phyloP scores from a whole-genome alignment of 2,329 filamentous ascomycete species.

The Alternaria sp. region DNA sequence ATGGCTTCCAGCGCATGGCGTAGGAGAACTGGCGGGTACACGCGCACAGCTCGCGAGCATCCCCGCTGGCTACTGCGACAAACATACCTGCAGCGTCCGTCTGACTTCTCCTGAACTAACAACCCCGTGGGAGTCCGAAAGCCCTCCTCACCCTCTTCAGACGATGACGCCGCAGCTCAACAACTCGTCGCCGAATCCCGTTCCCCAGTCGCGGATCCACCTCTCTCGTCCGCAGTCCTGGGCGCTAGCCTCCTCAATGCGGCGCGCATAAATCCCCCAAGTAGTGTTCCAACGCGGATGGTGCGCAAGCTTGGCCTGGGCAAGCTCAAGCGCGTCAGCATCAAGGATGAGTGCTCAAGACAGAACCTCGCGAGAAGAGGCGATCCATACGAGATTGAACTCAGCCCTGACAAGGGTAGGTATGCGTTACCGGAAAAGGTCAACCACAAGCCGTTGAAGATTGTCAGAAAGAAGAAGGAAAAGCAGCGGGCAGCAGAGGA shows the following conservation, averaged over 20 bases:
- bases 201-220: constrained; percentile 15
- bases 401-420: constrained; percentile 33
- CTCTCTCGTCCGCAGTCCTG: constrained; percentile 23
- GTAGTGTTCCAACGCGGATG: constrained; percentile 15
- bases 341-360: constrained; percentile 13
- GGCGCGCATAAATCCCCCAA: constrained; percentile 30
- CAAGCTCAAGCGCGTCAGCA: constrained; percentile 32
- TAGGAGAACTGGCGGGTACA: not conserved
- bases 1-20: not conserved
- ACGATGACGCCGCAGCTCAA: constrained; percentile 32
- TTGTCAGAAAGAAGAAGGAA: constrained; percentile 14
- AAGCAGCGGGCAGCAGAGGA: not conserved
- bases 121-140: not conserved
- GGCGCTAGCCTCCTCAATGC: constrained; percentile 44
- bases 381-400: constrained; percentile 31
- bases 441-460: constrained; percentile 22
- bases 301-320: constrained; percentile 14
- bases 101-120: not conserved
- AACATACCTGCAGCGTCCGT: not conserved
- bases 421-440: constrained; percentile 19
- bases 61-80: not conserved
- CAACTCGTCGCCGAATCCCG: constrained; percentile 37
- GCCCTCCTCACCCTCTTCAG: constrained; percentile 4
- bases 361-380: constrained; percentile 21
- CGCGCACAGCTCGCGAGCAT: not conserved